Percentiles rank a stretch among this genome's conserved stretches.
phyloP scores from a whole-genome alignment of 192 early-diverging fungal species.

The Coemansia sp. region DNA sequence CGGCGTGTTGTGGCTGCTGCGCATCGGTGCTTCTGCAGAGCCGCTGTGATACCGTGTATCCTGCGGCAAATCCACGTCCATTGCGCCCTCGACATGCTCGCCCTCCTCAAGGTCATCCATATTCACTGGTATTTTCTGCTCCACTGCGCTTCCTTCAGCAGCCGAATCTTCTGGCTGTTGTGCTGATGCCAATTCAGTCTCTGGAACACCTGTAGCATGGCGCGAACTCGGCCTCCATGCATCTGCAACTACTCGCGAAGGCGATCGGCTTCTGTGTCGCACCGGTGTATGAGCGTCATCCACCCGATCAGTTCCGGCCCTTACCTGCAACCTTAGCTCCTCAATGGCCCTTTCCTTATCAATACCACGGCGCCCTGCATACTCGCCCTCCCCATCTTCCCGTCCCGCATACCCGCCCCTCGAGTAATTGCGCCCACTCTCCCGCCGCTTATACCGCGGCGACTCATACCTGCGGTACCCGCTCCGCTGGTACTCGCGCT shows the following conservation, averaged over 20 bases:
- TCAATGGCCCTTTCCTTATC: conserved; percentile 52
- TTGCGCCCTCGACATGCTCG: conserved; percentile 44
- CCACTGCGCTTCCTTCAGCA: background rate
- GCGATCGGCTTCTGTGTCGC: conserved; percentile 19
- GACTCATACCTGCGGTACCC: conserved; percentile 35
- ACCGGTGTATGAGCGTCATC: conserved; percentile 1
- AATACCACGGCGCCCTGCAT: conserved; percentile 21
- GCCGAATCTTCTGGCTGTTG: background rate
- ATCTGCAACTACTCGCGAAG: background rate
- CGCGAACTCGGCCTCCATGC: background rate
- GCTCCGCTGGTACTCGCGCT: conserved; percentile 15
- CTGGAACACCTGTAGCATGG: background rate
- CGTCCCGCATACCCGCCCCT: conserved; percentile 19
- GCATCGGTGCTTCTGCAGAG: conserved; percentile 4
- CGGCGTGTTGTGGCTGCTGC: conserved; percentile 11
- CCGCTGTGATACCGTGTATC: background rate
- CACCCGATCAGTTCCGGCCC: conserved; percentile 20
- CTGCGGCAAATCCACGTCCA: conserved; percentile 13
- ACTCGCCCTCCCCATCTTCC: conserved; percentile 23
- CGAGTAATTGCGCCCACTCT: conserved; percentile 32
- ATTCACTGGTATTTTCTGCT: conserved; percentile 7
- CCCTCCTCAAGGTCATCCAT: conserved; percentile 54
- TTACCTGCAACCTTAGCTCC: conserved; percentile 43
- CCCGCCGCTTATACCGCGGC: conserved; percentile 36
- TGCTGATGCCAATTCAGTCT: background rate